Base-by-base conservation (phyloP, 805 yeast species). In the Saccharomyces paradoxus region DNA sequence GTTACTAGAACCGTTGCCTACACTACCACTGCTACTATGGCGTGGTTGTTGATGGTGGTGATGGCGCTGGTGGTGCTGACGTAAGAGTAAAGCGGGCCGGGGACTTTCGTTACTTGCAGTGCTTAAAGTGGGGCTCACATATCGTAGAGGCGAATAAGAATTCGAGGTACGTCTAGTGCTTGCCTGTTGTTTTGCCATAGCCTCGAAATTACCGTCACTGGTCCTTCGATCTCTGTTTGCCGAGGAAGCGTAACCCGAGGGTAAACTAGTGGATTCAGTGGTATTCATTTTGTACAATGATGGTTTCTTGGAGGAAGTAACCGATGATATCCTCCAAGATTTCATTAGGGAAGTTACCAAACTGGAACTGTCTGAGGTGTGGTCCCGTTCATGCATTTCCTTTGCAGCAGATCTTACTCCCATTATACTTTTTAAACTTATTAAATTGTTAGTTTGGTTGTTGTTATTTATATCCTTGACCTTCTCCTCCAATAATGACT, bases 291-390 rank as follows among this genome's bases (percentile, higher is more conserved):
- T 41, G 41, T 41, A 22, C 4, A 24, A 4, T 44, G 17, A 14
- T 21, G 53, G 46, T 13, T 41, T n/a, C 28, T 49, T 52, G n/a
- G 50, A 31, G 10, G 58, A 30, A 31, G 54, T 48, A 3, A 59
- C 53, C 9, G 62, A 53, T 0, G 66, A 60, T n/a, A 63, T 64
- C 44, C 60, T 64, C 67, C 67, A 63, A 3, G 70, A 64, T 52
- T 65, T 66, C 68, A 66, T 63, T 44, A 66, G 51, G 3, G 68
- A 60, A 1, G 60, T 55, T 7, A 65, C 67, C 28, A 66, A 41
- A 47, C 60, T 59, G 3, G 62, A 51, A n/a, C 60, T 51, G 50
- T 57, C 50, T 17, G 48, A 21, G 13, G 21, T 46, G 1, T 55
- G 50, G n/a, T 59, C 63, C 50, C 60, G 63, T 50, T 66, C 68